Conservation (phyloP, 345 rosid species). For the Ailanthus altissimus region DNA sequence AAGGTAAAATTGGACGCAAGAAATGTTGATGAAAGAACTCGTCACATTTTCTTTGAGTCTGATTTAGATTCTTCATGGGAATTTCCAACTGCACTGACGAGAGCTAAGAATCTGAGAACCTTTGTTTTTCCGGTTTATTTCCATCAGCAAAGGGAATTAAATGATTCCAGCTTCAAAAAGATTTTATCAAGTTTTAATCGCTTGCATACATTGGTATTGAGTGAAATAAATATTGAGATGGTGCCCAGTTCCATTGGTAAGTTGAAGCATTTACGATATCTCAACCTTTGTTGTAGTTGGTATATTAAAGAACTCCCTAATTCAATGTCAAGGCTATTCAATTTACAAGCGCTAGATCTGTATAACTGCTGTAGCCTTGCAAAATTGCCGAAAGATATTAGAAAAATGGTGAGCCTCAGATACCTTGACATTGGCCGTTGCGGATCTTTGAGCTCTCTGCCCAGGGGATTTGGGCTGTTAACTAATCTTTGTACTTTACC, state of each 20-base stretch:
- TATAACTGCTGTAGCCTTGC: conserved; percentile 11
- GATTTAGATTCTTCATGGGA: not conserved
- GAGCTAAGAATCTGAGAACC: conserved; percentile 1
- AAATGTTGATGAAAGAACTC: not conserved
- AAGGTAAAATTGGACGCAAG: not conserved
- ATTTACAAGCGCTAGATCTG: conserved; percentile 21
- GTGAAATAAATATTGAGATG: not conserved
- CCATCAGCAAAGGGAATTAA: too few relatives aligned
- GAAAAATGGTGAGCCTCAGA: conserved; percentile 13
- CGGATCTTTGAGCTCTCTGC: conserved; percentile 8
- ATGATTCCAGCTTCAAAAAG: not conserved
- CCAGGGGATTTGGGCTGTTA: conserved; percentile 10
- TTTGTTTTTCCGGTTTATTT: too few relatives aligned
- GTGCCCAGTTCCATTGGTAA: conserved; percentile 4
- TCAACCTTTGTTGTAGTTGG: conserved; percentile 20
- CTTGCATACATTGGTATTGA: conserved; percentile 11
- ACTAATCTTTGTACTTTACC: conserved; percentile 10
- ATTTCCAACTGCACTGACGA: not conserved
- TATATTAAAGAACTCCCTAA: conserved; percentile 20
- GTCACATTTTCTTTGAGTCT: conserved; percentile 12
- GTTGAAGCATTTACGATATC: conserved; percentile 21
- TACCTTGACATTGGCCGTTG: not conserved
- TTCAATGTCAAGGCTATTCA: conserved; percentile 1
- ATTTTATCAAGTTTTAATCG: not conserved
- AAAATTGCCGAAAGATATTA: conserved; percentile 9